Percentiles rank a stretch among this genome's conserved stretches.
phyloP scores from a whole-genome alignment of 495 filamentous ascomycete genomes.

The Melanomma pulvis-pyrius region DNA sequence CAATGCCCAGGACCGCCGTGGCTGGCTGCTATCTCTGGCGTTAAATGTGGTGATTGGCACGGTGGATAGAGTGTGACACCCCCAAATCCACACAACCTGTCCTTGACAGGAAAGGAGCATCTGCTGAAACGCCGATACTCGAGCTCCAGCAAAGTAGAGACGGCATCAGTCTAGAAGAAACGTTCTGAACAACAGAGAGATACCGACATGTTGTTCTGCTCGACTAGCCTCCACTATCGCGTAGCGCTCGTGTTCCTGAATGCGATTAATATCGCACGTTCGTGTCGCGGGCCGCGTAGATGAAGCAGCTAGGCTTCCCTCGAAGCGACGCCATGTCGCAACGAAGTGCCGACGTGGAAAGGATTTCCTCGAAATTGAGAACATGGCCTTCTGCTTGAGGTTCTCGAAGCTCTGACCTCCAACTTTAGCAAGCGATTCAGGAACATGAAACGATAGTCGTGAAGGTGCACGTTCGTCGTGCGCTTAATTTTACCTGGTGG shows the following conservation, averaged over 20 bases:
- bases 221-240: neutral
- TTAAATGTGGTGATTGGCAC: neutral
- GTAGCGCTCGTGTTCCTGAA: constrained; percentile 21
- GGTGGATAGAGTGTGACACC: neutral
- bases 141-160: neutral
- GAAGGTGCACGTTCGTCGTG: constrained; percentile 1
- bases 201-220: neutral
- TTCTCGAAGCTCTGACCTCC: neutral
- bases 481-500: neutral
- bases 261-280: constrained; percentile 24
- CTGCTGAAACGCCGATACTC: neutral
- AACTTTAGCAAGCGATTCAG: constrained; percentile 15
- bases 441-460: constrained; percentile 30
- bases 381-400: neutral
- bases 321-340: neutral
- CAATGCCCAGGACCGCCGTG: neutral
- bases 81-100: neutral
- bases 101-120: neutral
- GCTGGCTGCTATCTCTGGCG: constrained; percentile 12
- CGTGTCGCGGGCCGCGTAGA: constrained; percentile 23
- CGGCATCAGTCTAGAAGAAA: neutral
- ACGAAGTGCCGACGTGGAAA: constrained; percentile 14
- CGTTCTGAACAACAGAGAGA: neutral
- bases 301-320: constrained; percentile 16
- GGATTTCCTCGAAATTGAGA: constrained; percentile 3